Evolutionary conservation across 208 protist genomes (phyloP), one percentile per base, ranked within the genome.

Genomic region (Wallacemonas sp.): DNA sequence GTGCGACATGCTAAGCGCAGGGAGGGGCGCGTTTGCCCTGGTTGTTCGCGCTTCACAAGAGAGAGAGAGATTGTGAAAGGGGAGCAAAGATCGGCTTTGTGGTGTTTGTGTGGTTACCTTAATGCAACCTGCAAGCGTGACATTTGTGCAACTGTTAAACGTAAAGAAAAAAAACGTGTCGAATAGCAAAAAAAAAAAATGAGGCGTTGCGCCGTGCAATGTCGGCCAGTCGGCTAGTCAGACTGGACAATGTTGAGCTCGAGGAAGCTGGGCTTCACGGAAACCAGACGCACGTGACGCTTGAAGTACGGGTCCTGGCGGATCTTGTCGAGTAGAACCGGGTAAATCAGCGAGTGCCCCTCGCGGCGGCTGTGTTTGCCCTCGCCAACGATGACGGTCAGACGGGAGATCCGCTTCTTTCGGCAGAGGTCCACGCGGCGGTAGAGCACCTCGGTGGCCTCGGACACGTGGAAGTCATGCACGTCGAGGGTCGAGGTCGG

Each of bases 401-500:
- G 67, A 0, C 39, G 46, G 9, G 54, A 47, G n/a, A 90, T 81
- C 8, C 71, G 49, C 55, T 80, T 80, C 14, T 47, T 34, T 30
- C 68, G 56, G 70, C 85, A 92, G 26, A 90, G 55, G 30, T 77
- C 55, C 21, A 94, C 79, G 17, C 88, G 88, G 21, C 88, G 88
- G 12, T 65, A 65, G 33, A 93, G 58, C 36, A 93, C 82, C 55
- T 90, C 90, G 29, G 82, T 54, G 26, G 72, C 85, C 76, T 95
- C 90, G 0, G 73, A 60, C 19, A 72, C 68, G 70, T 95, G 87
- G 65, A 95, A 95, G 26, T 80, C 81, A 71, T 95, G 90, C 16
- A 95, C 67, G 57, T 95, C 90, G 3, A 95, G 71, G 17, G 78
- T 83, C 32, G 65, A 81, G 17, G 65, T 65, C 1, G 81, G 55